Evolutionary conservation across 2,329 filamentous ascomycete species (phyloP).

Genomic region (Huntiella moniliformis): DNA sequence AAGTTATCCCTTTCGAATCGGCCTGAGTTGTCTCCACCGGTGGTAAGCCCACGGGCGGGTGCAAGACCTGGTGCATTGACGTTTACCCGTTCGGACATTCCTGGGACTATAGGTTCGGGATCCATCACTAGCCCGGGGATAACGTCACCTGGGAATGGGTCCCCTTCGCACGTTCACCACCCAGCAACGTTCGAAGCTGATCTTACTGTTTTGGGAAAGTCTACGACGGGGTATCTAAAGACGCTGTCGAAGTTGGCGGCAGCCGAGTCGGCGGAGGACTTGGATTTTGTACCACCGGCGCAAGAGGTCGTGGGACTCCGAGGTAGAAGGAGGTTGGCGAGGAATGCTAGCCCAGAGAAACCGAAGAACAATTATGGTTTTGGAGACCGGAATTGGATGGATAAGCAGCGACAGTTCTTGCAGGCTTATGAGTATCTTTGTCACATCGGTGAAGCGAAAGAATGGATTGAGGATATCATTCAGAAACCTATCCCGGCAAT

Average conservation of each 20-base stretch:
- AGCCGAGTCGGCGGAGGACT: slow-evolving; percentile 56
- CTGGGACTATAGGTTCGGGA: slow-evolving; percentile 15
- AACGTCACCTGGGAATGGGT: slow-evolving; percentile 3
- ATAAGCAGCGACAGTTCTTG: slow-evolving; percentile 88
- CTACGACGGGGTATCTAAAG: slow-evolving; percentile 74
- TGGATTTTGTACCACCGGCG: slow-evolving; percentile 50
- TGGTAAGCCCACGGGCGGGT: slow-evolving; percentile 27
- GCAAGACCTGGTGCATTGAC: slow-evolving; percentile 27
- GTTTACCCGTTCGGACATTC: slow-evolving; percentile 11
- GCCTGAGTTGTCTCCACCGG: slow-evolving; percentile 25
- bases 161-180: slow-evolving; percentile 17
- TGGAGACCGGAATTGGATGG: slow-evolving; percentile 91
- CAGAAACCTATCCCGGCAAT: slow-evolving; percentile 75
- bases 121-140: slow-evolving; percentile 11
- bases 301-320: slow-evolving; percentile 79
- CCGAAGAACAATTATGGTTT: slow-evolving; percentile 37
- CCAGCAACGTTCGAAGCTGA: slow-evolving; percentile 46
- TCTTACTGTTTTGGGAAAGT: slow-evolving; percentile 65
- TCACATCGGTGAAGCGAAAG: slow-evolving; percentile 95
- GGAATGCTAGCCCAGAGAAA: slow-evolving; percentile 36
- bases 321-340: slow-evolving; percentile 66
- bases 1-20: slow-evolving; percentile 30
- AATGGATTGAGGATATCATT: slow-evolving; percentile 92
- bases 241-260: slow-evolving; percentile 71
- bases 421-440: slow-evolving; percentile 97